Evolutionary conservation across 306 rosid genomes (phyloP), one percentile per base, ranked within the genome.

Genomic region (Ziziphus jujuba): DNA sequence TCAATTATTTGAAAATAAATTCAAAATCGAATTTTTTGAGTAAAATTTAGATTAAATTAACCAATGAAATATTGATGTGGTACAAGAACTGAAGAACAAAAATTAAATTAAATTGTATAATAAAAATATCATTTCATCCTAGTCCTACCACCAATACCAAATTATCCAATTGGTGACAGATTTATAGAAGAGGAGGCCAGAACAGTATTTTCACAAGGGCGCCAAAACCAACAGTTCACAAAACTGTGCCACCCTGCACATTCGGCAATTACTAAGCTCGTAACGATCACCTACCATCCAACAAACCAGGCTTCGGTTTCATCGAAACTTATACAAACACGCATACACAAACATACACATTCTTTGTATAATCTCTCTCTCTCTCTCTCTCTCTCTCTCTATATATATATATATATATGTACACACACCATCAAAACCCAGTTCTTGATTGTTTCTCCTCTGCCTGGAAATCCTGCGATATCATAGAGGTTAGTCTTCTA

Each of bases 221-320:
- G 80, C 68, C 65, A 61, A 75, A 62, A 47, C 7, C 38, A 74
- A 60, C 69, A 24, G 28, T n/a, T 36, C 43, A 4, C 73, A 20
- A 54, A 31, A 60, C 24, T 15, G 22, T 15, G 22, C 19, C 67
- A 5, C 3, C 38, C 50, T 33, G n/a, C 7, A 16, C 31, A 5
- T 38, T 24, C 82, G 77, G 72, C 69, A 77, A 58, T 77, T 66
- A 61, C 81, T 34, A 77, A 47, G 81, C 24, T 47, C 61, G 24
- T 28, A 50, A 23, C 77, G 40, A 31, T 23, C 72, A 47, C 61
- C 80, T 63, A 67, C 60, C 47, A 38, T 67, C 71, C 19, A 62
- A 54, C 82, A 61, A 55, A 57, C 74, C 66, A 34, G 22, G 23
- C 82, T 2, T 77, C 33, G 82, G 45, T 67, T 66, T 72, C 77